Percentiles rank a stretch among this genome's conserved stretches.
Conservation (phyloP, 306 rosid species). For the Ziziphus jujuba region DNA sequence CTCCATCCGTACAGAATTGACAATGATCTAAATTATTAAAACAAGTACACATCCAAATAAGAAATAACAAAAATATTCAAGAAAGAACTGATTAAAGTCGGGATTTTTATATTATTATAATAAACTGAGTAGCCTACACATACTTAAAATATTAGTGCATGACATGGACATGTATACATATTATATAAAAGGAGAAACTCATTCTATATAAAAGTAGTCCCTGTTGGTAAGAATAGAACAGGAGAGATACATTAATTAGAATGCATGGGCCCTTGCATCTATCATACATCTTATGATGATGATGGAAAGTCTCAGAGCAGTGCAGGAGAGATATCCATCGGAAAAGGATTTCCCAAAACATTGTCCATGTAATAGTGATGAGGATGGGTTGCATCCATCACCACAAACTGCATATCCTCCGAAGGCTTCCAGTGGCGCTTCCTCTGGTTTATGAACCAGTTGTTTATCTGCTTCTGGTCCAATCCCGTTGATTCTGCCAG, state of each 20-base stretch:
- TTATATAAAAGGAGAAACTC: background rate
- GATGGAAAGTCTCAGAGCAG: conserved; percentile 48
- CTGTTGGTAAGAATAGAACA: background rate
- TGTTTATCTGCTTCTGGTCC: conserved; percentile 97
- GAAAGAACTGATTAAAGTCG: no score
- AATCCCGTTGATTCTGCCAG: conserved; percentile 92
- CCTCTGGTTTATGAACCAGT: conserved; percentile 98
- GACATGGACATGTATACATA: background rate
- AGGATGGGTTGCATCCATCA: conserved; percentile 82
- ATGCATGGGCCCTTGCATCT: no score
- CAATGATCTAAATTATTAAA: no score
- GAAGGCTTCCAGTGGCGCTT: conserved; percentile 98
- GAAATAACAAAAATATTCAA: no score
- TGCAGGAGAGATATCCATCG: conserved; percentile 69
- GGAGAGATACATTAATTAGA: background rate
- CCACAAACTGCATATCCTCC: conserved; percentile 95
- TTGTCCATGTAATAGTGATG: conserved; percentile 77
- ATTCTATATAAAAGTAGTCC: background rate
- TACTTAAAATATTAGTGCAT: background rate
- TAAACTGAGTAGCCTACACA: background rate
- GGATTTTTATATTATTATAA: no score
- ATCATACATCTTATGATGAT: no score
- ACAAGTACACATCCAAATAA: no score
- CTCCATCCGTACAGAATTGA: no score
- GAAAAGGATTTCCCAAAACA: conserved; percentile 59